A percentile compares a stretch with the other conserved stretches of the same genome.
These are phyloP conservation scores for Blastocystis sp. DNA, from an alignment of 352 stramenopile genomes.

Conservation along the genomic window DNA sequence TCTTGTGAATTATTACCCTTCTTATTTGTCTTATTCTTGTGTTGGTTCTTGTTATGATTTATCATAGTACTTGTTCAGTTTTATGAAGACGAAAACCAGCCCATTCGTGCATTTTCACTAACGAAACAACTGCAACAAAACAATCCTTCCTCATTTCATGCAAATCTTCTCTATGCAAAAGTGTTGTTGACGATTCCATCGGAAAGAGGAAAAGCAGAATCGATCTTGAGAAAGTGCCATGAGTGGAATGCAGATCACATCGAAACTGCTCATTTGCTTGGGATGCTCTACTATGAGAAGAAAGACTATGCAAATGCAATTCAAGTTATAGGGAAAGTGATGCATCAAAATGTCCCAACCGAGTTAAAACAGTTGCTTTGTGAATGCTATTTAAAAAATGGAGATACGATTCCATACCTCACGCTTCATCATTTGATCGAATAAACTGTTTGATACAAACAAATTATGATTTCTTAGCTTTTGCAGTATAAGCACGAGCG, in stretches of 20 bases:
- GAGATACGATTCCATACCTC: not conserved
- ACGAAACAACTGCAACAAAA: not conserved
- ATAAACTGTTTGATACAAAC: conserved; percentile 37
- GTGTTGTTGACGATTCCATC: not conserved
- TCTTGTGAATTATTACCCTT: conserved; percentile 37
- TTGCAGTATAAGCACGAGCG: not conserved
- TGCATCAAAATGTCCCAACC: not conserved
- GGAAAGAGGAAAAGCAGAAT: not conserved
- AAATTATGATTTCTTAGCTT: not conserved
- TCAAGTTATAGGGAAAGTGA: not conserved
- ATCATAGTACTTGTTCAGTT: conserved; percentile 3
- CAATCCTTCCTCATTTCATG: not conserved
- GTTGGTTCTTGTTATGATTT: not conserved
- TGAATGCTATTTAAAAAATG: conserved; percentile 54
- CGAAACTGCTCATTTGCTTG: not conserved
- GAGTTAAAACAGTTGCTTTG: conserved; percentile 28
- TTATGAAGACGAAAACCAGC: not conserved
- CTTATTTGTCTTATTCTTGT: conserved; percentile 22
- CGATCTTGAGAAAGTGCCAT: not conserved
- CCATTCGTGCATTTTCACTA: not conserved
- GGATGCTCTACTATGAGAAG: not conserved
- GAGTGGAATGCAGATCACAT: not conserved
- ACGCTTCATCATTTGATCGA: not conserved
- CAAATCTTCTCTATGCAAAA: conserved; percentile 18
- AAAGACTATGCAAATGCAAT: not conserved